Conservation (phyloP, 75 land plant genomes). For the Cupressus sempervirens region DNA sequence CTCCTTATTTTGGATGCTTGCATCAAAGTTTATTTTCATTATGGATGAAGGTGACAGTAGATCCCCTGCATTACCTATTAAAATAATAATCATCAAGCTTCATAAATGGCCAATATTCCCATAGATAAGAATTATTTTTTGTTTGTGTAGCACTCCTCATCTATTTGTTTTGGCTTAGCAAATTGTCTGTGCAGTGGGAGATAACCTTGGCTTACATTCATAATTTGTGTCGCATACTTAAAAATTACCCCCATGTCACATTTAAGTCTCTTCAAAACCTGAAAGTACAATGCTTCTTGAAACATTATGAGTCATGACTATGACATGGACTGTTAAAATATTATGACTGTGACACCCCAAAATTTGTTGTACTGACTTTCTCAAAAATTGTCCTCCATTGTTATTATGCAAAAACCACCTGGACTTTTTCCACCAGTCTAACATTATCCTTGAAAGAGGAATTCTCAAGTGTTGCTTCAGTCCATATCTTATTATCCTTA, state of each 20-base stretch:
- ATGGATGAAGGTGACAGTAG: too few species aligned
- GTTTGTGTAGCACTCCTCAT: background rate
- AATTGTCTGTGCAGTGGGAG: background rate
- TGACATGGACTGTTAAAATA: too few species aligned
- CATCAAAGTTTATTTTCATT: too few species aligned
- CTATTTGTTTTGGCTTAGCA: background rate
- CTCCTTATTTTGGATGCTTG: too few species aligned
- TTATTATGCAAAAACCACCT: background rate
- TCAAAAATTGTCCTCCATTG: background rate
- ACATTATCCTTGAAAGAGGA: background rate
- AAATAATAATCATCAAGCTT: background rate
- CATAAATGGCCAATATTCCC: background rate
- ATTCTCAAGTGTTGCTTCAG: background rate
- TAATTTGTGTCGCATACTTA: background rate
- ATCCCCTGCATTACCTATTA: too few species aligned
- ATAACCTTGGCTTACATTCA: background rate
- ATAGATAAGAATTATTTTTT: background rate
- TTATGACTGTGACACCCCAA: background rate
- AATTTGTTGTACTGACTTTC: background rate
- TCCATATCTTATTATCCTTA: background rate
- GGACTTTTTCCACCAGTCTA: background rate
- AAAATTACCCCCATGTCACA: background rate
- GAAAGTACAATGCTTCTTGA: too few species aligned
- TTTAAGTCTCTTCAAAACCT: background rate
- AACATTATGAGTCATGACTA: too few species aligned